Conservation (phyloP, 768 basidiomycete genomes). For the Tricholoma matsutake region DNA sequence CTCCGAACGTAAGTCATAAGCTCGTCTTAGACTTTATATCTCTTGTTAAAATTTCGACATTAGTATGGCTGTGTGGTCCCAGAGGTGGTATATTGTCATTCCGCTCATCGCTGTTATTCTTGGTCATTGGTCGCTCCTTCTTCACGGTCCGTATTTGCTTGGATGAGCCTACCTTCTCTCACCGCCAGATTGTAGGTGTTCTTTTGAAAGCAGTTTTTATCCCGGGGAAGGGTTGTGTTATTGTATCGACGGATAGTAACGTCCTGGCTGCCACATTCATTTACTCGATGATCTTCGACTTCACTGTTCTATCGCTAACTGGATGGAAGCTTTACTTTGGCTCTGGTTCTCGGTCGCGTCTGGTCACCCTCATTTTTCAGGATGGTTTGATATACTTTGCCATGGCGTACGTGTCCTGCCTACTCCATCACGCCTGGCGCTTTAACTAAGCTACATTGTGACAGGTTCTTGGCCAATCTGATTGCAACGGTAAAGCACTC, state of each 20-base stretch:
- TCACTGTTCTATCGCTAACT: slow-evolving; percentile 58
- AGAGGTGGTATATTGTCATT: slow-evolving; percentile 48
- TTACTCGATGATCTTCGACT: slow-evolving; percentile 73
- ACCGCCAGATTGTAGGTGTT: slow-evolving; percentile 37
- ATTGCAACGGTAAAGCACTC: slow-evolving; percentile 53
- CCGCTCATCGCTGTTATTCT: slow-evolving; percentile 56
- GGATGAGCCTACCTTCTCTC: background rate
- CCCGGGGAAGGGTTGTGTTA: slow-evolving; percentile 47
- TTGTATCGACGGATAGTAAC: slow-evolving; percentile 54
- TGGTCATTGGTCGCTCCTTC: slow-evolving; percentile 68
- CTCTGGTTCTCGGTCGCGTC: slow-evolving; percentile 44
- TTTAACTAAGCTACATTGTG: slow-evolving; percentile 10
- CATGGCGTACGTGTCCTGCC: slow-evolving; percentile 51
- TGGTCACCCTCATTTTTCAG: slow-evolving; percentile 64
- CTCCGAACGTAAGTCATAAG: slow-evolving; percentile 53
- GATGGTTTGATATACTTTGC: slow-evolving; percentile 72
- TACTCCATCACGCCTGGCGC: background rate
- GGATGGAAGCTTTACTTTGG: slow-evolving; percentile 56
- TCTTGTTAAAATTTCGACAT: background rate
- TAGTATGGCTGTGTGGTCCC: slow-evolving; percentile 72
- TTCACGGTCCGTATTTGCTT: slow-evolving; percentile 48
- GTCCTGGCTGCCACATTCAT: slow-evolving; percentile 67
- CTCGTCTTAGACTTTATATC: background rate
- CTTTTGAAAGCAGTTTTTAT: slow-evolving; percentile 60
- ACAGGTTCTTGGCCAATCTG: slow-evolving; percentile 65